Base-by-base conservation (phyloP, 768 basidiomycete genomes). In the Suillus variegatus region DNA sequence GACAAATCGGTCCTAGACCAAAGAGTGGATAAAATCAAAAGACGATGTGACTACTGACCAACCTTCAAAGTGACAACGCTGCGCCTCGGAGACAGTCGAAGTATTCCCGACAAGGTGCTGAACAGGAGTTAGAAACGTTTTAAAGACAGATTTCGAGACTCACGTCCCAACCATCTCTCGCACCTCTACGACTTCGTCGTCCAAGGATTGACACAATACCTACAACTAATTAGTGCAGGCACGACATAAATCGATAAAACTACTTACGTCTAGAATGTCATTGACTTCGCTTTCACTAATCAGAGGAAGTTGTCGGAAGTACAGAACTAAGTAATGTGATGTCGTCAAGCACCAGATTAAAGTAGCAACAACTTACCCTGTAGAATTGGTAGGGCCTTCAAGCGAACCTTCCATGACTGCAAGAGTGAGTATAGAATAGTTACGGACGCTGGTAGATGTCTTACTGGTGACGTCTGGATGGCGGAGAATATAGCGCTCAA, bases 181-280 rank as follows among this genome's bases (percentile, higher is more conserved):
- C 22, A 96, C 94, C 79, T 96, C 94, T 10, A 93, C 87, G 18
- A 94, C 88, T 67, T 94, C 92, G 73, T 96, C 94, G 68, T 92
- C 88, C 35, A 96, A 78, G 68, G 93, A 94, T 71, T 86, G 82
- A 68, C 91, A 92, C 5, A 96, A 80, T 43, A 93, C 89, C 88
- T 93, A 63, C 20, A 10, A 35, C 14, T 65, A n/a, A 65, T 61
- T 12, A 69, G 54, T 22, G 36, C 10, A 38, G 6, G 60, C 47
- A 6, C 38, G 7, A 35, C 40, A 13, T 55, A 46, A 54, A 61
- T 16, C 7, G 60, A 52, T 20, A 49, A 40, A 40, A 20, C 2
- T 6, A 71, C 78, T 36, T 67, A 91, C 93, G 81, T 94, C 93
- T 18, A 96, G 79, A 69, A 96, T 92, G 71, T 91, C 86, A 4